Percentiles rank a stretch among this genome's conserved stretches.
phyloP scores from a whole-genome alignment of 306 rosid genomes.

The Acacia crassicarpa region DNA sequence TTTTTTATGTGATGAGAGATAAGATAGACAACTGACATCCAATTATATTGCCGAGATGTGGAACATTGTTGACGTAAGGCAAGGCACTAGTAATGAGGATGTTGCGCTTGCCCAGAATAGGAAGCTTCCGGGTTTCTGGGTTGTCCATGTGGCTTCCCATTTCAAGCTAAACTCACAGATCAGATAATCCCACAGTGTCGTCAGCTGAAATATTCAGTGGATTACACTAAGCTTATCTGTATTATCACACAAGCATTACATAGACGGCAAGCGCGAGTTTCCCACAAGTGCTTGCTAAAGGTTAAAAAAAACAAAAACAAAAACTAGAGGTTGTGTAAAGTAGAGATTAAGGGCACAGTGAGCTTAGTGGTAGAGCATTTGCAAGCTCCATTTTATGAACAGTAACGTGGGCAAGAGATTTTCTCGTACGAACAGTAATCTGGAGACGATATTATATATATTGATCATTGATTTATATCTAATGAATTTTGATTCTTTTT shows the following conservation, averaged over 20 bases:
- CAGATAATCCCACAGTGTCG: neutral
- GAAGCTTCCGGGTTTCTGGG: slow-evolving; percentile 52
- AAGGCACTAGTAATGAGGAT: slow-evolving; percentile 94
- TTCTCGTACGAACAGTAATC: too few relatives aligned
- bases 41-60: slow-evolving; percentile 94
- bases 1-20: too few relatives aligned
- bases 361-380: too few relatives aligned
- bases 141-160: slow-evolving; percentile 28
- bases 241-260: neutral
- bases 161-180: neutral
- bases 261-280: neutral
- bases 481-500: too few relatives aligned
- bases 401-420: too few relatives aligned
- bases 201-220: neutral
- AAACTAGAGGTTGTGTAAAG: too few relatives aligned
- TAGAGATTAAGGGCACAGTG: too few relatives aligned
- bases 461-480: too few relatives aligned
- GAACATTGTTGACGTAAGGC: slow-evolving; percentile 96
- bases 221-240: neutral
- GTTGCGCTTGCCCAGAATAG: slow-evolving; percentile 78
- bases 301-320: too few relatives aligned
- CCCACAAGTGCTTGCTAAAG: too few relatives aligned
- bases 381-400: too few relatives aligned
- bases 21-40: slow-evolving; percentile 48
- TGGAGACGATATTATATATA: too few relatives aligned